These are phyloP conservation scores for Zygosaccharomyces siamensis DNA, from an alignment of 805 yeast genomes.

Conservation along the genomic window DNA sequence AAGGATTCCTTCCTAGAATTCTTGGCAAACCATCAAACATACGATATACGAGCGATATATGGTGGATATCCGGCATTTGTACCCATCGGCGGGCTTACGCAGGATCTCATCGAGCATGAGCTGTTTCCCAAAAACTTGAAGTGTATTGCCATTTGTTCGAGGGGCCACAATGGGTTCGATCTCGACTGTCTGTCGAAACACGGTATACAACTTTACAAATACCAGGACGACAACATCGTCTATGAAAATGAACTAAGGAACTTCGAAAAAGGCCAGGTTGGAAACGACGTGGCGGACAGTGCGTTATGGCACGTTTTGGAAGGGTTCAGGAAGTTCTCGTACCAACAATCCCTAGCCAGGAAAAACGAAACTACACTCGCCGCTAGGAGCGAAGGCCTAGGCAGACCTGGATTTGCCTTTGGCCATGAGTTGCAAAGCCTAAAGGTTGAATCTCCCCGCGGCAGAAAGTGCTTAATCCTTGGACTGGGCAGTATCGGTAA, in stretches of 20 bases:
- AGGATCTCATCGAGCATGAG: slow-evolving; percentile 37
- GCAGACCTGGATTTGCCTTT: slow-evolving; percentile 32
- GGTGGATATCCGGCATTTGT: slow-evolving; percentile 57
- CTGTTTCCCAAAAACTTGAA: slow-evolving; percentile 43
- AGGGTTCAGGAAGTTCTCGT: slow-evolving; percentile 48
- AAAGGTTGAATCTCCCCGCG: slow-evolving; percentile 42
- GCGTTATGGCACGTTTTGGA: slow-evolving; percentile 53
- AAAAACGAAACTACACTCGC: slow-evolving; percentile 38
- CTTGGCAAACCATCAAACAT: slow-evolving; percentile 12
- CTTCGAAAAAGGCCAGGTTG: slow-evolving; percentile 39
- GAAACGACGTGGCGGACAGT: slow-evolving; percentile 62
- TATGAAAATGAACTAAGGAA: slow-evolving; percentile 4
- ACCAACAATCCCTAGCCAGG: slow-evolving; percentile 34
- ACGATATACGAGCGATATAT: slow-evolving; percentile 44
- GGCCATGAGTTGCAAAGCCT: slow-evolving; percentile 36
- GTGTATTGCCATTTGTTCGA: slow-evolving; percentile 50
- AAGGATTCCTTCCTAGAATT: slow-evolving; percentile 17
- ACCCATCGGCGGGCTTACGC: slow-evolving; percentile 46
- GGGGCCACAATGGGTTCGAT: slow-evolving; percentile 53
- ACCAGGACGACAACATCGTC: slow-evolving; percentile 20
- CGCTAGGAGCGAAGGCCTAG: slow-evolving; percentile 35
- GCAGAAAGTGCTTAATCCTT: slow-evolving; percentile 48
- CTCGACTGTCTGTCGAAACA: slow-evolving; percentile 37
- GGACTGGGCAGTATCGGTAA: slow-evolving; percentile 63
- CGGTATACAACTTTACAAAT: slow-evolving; percentile 45